Percentiles rank a stretch among this genome's conserved stretches.
Evolutionary conservation across 1,139 yeast genomes (phyloP).

Genomic region (Blastobotrys aristatus): DNA sequence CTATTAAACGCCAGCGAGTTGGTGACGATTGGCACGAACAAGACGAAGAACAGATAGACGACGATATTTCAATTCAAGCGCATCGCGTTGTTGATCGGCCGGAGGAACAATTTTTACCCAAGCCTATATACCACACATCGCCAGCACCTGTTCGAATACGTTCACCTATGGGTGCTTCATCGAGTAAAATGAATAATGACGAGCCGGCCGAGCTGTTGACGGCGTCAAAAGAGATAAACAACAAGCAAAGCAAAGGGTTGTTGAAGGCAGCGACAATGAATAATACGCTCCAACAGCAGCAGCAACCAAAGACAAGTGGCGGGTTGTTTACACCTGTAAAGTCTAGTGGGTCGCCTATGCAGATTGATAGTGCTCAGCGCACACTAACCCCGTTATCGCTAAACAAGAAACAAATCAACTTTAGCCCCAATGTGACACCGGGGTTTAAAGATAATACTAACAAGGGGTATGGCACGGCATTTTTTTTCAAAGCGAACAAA

Average conservation of each 20-base stretch:
- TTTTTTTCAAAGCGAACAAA: constrained; percentile 10
- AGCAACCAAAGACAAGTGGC: constrained; percentile 14
- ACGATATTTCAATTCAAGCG: neutral
- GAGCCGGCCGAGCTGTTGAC: neutral
- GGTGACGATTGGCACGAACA: too few relatives aligned
- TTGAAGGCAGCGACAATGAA: constrained; percentile 1
- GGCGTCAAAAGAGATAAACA: neutral
- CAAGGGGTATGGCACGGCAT: constrained; percentile 17
- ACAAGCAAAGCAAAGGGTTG: neutral
- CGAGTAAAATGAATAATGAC: neutral
- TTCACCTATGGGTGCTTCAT: constrained; percentile 1
- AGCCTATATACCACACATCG: constrained; percentile 3
- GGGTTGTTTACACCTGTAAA: constrained; percentile 18
- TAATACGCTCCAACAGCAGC: neutral
- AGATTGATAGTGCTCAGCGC: constrained; percentile 4
- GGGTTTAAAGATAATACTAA: neutral
- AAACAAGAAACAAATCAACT: neutral
- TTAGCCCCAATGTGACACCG: constrained; percentile 10
- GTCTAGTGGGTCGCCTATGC: neutral
- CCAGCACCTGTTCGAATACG: neutral
- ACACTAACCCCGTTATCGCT: constrained; percentile 3
- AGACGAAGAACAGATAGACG: neutral
- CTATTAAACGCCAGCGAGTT: neutral
- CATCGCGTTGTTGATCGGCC: neutral
- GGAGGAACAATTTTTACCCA: constrained; percentile 3